phyloP scores from a whole-genome alignment of 352 stramenopile genomes.

The Globisporangium orthogonon region DNA sequence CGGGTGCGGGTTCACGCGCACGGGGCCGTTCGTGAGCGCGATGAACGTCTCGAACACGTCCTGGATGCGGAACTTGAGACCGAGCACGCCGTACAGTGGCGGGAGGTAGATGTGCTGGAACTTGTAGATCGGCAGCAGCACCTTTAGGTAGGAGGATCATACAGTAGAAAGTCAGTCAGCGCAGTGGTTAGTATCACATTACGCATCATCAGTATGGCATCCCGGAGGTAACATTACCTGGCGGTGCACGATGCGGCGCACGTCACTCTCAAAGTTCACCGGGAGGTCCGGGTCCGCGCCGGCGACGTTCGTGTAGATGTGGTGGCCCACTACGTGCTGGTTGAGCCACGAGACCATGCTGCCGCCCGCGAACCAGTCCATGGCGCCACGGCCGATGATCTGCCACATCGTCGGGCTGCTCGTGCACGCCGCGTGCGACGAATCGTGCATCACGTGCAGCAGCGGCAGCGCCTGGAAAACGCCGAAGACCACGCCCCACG shows the following conservation, averaged over 20 bases:
- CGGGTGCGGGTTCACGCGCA: constrained; percentile 88
- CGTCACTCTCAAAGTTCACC: constrained; percentile 79
- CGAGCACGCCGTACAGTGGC: constrained; percentile 92
- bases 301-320: constrained; percentile 94
- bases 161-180: neutral
- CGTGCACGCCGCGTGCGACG: constrained; percentile 86
- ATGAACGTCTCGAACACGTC: constrained; percentile 89
- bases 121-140: constrained; percentile 83
- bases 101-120: constrained; percentile 93
- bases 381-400: constrained; percentile 67
- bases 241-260: constrained; percentile 84
- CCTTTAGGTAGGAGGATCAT: neutral
- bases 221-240: constrained; percentile 20
- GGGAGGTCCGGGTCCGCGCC: constrained; percentile 92
- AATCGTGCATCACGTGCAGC: constrained; percentile 92
- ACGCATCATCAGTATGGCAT: too few relatives aligned
- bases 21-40: constrained; percentile 81
- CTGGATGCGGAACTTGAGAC: constrained; percentile 91
- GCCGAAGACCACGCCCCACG: constrained; percentile 78
- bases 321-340: constrained; percentile 94
- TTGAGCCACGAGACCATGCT: constrained; percentile 93
- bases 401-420: constrained; percentile 70
- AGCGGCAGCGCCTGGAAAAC: constrained; percentile 86
- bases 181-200: neutral
- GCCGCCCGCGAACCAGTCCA: constrained; percentile 90